Percentiles rank a stretch among this genome's conserved stretches.
Conservation (phyloP, 2,329 filamentous ascomycete species). For the Fusarium succisae region DNA sequence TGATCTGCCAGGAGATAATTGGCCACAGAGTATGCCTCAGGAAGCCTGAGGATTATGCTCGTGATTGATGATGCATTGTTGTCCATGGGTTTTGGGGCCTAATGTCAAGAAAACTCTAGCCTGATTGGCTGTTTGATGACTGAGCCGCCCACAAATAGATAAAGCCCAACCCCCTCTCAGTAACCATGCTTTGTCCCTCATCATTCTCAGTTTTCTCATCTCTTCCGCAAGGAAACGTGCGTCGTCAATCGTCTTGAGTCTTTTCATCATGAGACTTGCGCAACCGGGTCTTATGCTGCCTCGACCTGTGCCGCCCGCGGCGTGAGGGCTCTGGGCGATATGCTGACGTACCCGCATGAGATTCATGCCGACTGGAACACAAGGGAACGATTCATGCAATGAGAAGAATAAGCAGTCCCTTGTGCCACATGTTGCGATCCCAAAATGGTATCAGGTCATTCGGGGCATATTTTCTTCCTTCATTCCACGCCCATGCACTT, state of each 20-base stretch:
- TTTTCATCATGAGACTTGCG: neutral
- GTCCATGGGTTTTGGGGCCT: neutral
- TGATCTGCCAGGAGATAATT: neutral
- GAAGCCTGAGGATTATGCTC: conserved; percentile 1
- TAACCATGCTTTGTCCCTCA: conserved; percentile 13
- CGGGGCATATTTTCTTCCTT: neutral
- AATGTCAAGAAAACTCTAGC: neutral
- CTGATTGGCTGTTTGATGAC: conserved; percentile 16
- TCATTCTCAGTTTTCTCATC: neutral
- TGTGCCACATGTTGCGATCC: neutral
- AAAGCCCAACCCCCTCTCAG: conserved; percentile 23
- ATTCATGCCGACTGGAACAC: neutral
- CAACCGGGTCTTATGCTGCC: neutral
- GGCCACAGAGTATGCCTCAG: neutral
- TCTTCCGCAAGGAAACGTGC: neutral
- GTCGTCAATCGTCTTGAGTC: neutral
- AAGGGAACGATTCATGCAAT: neutral
- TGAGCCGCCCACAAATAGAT: conserved; percentile 18
- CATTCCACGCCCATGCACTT: neutral
- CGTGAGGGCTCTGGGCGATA: neutral
- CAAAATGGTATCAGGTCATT: neutral
- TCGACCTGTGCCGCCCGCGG: neutral
- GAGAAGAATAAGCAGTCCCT: neutral
- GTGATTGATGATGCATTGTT: neutral
- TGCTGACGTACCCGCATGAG: neutral